phyloP scores from a whole-genome alignment of 768 basidiomycete genomes.

The Tubosaeta brunneosetosa region DNA sequence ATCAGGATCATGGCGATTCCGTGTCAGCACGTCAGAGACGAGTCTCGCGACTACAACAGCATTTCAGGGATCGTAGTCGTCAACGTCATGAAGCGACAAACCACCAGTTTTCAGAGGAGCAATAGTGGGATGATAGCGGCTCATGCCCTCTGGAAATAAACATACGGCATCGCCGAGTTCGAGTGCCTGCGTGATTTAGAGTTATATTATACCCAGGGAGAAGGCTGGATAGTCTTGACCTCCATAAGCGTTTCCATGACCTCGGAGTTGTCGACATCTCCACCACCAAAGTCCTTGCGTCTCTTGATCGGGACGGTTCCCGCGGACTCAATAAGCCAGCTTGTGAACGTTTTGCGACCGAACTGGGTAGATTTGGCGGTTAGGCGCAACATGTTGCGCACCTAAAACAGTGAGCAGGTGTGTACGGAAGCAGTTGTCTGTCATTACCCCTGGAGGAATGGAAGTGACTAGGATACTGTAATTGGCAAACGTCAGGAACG shows the following conservation, averaged over 20 bases:
- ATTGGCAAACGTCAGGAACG: neutral
- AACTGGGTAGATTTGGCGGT: conserved; percentile 90
- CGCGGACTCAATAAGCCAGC: conserved; percentile 85
- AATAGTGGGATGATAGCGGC: conserved; percentile 81
- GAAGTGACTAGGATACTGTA: conserved; percentile 66
- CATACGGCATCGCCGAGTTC: conserved; percentile 76
- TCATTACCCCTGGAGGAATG: conserved; percentile 60
- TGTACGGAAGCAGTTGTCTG: neutral
- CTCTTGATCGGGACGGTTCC: conserved; percentile 83
- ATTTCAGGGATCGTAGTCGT: conserved; percentile 1
- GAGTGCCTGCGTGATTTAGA: conserved; percentile 48
- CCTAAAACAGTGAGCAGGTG: conserved; percentile 36
- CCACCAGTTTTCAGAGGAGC: conserved; percentile 87
- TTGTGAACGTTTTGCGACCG: conserved; percentile 76
- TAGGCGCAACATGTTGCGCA: conserved; percentile 73
- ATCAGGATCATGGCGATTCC: conserved; percentile 59
- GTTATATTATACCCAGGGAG: neutral
- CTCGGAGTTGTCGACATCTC: conserved; percentile 56
- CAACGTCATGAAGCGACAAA: conserved; percentile 25
- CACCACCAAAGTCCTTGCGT: conserved; percentile 60
- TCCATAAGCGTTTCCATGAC: conserved; percentile 67
- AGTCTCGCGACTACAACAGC: conserved; percentile 62
- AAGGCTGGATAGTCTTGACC: conserved; percentile 33
- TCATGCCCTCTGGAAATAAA: conserved; percentile 83
- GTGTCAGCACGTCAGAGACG: conserved; percentile 70